Base-by-base conservation (phyloP, 257 asterid genomes). In the Fraxinus quadrangulata region DNA sequence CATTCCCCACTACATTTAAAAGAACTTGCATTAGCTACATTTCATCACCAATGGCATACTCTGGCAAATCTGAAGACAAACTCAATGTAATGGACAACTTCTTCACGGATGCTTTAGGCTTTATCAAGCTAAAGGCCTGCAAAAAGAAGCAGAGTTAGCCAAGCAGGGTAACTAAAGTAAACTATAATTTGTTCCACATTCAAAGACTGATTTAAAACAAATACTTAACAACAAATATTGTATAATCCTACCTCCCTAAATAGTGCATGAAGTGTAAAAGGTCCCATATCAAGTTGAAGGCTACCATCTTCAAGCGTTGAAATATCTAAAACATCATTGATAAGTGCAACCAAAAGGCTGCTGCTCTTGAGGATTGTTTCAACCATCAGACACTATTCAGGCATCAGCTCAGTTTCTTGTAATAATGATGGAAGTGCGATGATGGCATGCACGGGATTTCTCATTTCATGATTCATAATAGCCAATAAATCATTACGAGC, bases 381-480 rank as follows among this genome's bases (percentile, higher is more conserved):
- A 51, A 96, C 96, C 98, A 96, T 96, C 66, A 96, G 87, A 26
- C 99, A 97, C 54, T 96, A 98, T 91, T 93, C 99, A 12, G 97
- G 97, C 28, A 90, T 86, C 77, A 96, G 83, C 76, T 90, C 92
- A 9, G 97, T 93, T 82, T 96, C 99, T 85, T 88, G 97, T 70
- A 96, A 78, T 76, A 96, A 87, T 68, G 98, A 92, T 6, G 97
- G 92, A 72, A 96, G 97, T 42, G 98, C 97, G 72, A 90, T 90
- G 78, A 93, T 88, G 37, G 98, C 97, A 84, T 96, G 99, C 96
- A 96, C 90, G 4, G 99, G 98, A 61, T 97, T 96, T 82, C 99
- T 87, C 98, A 96, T 96, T 78, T 96, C 99, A 82, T 96, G 99
- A 85, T 96, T 96, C 98, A 96, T 93, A 66, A 96, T 98, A 7